Conservation (phyloP, 306 rosid species). For the Dalbergia cochinchinensis region DNA sequence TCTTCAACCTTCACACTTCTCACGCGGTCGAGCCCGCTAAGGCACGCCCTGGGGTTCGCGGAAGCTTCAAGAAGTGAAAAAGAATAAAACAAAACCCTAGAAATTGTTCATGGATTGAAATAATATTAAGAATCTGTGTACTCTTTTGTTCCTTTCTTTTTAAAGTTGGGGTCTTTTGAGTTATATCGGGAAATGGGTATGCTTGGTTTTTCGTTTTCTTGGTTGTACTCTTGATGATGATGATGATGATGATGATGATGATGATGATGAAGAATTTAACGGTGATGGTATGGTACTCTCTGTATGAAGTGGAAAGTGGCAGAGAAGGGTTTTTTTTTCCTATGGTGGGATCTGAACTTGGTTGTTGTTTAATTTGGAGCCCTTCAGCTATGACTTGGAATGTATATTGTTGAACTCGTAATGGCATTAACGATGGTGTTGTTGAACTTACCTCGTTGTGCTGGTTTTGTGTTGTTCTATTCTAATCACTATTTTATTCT, state of each 20-base stretch:
- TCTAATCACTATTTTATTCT: background rate
- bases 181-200: slow-evolving; percentile 37
- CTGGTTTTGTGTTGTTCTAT: background rate
- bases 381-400: slow-evolving; percentile 39
- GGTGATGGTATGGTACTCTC: background rate
- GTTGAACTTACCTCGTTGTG: background rate
- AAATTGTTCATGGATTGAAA: background rate
- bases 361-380: slow-evolving; percentile 14
- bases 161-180: slow-evolving; percentile 27
- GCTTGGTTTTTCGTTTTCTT: background rate
- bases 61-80: slow-evolving; percentile 78
- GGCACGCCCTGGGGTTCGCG: slow-evolving; percentile 83
- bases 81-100: no score
- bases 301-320: slow-evolving; percentile 18
- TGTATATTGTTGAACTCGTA: slow-evolving; percentile 44
- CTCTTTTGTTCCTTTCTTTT: background rate
- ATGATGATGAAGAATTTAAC: no score
- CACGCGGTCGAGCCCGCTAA: slow-evolving; percentile 46
- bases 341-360: slow-evolving; percentile 28
- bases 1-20: slow-evolving; percentile 64
- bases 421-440: slow-evolving; percentile 26
- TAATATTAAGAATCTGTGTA: background rate
- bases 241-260: background rate
- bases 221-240: background rate
- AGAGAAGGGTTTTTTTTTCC: slow-evolving; percentile 39